Evolutionary conservation across 1,284 basidiomycete species (phyloP).

Genomic region (Ganoderma lingzhi): DNA sequence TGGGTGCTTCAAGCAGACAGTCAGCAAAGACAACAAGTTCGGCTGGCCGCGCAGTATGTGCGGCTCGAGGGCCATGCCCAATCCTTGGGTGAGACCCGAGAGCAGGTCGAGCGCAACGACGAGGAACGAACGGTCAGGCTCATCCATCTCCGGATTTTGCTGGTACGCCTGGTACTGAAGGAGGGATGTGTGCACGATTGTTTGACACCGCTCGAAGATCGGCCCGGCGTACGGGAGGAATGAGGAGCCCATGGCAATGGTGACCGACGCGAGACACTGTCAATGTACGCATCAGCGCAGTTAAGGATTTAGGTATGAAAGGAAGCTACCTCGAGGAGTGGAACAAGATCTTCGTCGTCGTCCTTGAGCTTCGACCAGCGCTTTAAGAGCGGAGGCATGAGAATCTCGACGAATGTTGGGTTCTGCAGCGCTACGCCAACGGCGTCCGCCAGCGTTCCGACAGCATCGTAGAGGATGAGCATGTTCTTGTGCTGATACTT

Average conservation of each 20-base stretch:
- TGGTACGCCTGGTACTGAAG: conserved; percentile 85
- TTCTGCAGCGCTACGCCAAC: conserved; percentile 91
- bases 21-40: conserved; percentile 81
- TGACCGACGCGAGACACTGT: conserved; percentile 96
- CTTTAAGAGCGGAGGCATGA: conserved; percentile 95
- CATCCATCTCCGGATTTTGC: conserved; percentile 88
- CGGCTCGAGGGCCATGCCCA: conserved; percentile 80
- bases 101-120: conserved; percentile 97
- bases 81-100: conserved; percentile 94
- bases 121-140: conserved; percentile 95
- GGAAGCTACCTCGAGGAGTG: conserved; percentile 83
- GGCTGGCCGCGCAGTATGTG: conserved; percentile 77
- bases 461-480: conserved; percentile 97
- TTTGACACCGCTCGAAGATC: conserved; percentile 92
- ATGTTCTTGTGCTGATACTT: conserved; percentile 99
- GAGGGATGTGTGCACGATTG: conserved; percentile 85
- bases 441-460: conserved; percentile 97
- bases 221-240: conserved; percentile 92
- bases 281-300: conserved; percentile 18
- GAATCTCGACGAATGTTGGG: conserved; percentile 88
- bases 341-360: conserved; percentile 93
- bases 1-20: conserved; percentile 91
- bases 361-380: conserved; percentile 92
- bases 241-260: conserved; percentile 94
- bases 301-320: conserved; percentile 14